Evolutionary conservation across 164 flowering plant species (phyloP).

Genomic region (Buxus sempervirens): DNA sequence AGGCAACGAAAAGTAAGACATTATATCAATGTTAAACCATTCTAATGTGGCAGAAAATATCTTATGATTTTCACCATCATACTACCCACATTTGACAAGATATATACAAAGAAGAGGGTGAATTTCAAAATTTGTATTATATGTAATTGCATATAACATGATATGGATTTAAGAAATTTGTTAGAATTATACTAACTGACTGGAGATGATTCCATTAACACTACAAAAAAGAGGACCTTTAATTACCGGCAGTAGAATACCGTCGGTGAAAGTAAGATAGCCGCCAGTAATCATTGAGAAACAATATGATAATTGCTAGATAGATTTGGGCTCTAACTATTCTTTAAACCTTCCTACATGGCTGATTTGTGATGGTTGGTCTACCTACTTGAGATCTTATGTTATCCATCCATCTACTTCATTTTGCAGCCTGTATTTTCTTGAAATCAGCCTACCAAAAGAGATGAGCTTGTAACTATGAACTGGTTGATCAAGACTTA

Average conservation of each 20-base stretch:
- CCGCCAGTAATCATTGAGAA: not conserved
- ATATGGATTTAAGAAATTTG: no score
- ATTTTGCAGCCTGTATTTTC: conserved; percentile 51
- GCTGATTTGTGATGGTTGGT: not conserved
- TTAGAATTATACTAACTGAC: no score
- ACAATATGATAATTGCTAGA: not conserved
- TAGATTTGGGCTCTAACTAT: not conserved
- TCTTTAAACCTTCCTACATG: not conserved
- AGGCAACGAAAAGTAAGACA: not conserved
- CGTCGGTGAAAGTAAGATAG: no score
- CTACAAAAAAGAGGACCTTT: no score
- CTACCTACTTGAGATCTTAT: not conserved
- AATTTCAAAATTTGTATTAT: no score
- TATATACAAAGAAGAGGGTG: not conserved
- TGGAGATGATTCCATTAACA: no score
- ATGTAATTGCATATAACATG: no score
- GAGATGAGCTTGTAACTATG: conserved; percentile 45
- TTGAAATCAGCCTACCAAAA: conserved; percentile 50
- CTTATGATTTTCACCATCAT: no score
- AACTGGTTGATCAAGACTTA: not conserved
- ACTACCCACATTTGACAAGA: not conserved
- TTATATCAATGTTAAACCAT: not conserved
- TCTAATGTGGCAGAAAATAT: not conserved
- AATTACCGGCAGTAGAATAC: no score
- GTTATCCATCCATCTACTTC: not conserved